Base-by-base conservation (phyloP, 495 filamentous ascomycete species). In the Recurvomyces mirabilis region DNA sequence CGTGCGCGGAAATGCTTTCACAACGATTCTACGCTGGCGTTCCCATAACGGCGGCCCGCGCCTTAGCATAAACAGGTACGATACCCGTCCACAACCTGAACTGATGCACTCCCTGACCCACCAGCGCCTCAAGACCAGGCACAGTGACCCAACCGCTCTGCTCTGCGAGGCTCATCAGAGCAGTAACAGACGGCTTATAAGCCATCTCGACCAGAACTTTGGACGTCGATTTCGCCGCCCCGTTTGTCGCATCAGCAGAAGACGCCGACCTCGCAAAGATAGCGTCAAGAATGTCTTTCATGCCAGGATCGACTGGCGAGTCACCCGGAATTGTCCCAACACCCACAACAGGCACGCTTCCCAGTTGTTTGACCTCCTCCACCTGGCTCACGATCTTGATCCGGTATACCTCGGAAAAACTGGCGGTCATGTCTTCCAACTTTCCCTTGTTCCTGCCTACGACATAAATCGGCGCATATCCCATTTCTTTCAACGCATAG, bases 241-340 rank as follows among this genome's bases (percentile, higher is more conserved):
- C 9, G 14, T 14, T 20, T 6, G 10, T n/a, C 20, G 37, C 37
- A 15, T 20, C 12, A 11, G 37, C n/a, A 1, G 38, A 24, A 17
- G 17, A 26, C 21, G 13, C 40, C n/a, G n/a, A n/a, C n/a, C n/a
- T n/a, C n/a, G 72, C 70, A 48, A 99, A 72, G 9, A 84, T 52
- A 34, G 70, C 68, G 2, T 65, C 65, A 13, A 96, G 64, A 9
- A 82, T 70, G 54, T 80, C 81, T 18, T 74, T 68, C 70, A 93
- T 77, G 24, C 60, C 63, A 4, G 68, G 49, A 42, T 95, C 87
- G 51, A 96, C 82, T 1, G 89, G 82, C 46, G 74, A 76, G 57
- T 94, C 87, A 0, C 84, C 93, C 0, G 91, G 93, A 14, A 99
- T 84, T 9, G 87, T 94, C 55, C 84, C 85, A 38, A 96, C 79